Conservation (phyloP, 2,329 filamentous ascomycete genomes). For the Mycosphaerella sp. region DNA sequence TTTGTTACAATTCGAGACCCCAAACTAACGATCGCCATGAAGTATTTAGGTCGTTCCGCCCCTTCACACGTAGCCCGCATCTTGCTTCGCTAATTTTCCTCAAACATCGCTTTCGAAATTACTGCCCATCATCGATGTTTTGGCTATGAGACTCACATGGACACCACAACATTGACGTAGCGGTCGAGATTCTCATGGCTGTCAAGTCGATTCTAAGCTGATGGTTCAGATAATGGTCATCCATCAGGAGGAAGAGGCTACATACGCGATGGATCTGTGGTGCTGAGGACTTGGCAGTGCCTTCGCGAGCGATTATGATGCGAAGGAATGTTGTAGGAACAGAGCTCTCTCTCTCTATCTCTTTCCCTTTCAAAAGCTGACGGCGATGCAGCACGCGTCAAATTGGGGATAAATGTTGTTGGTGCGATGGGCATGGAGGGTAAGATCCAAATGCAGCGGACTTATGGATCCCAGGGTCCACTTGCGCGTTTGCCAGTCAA, state of each 20-base stretch:
- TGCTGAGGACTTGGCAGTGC: slow-evolving; percentile 38
- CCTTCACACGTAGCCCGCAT: slow-evolving; percentile 24
- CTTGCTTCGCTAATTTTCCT: slow-evolving; percentile 26
- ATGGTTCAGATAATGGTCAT: slow-evolving; percentile 23
- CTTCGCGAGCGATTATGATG: slow-evolving; percentile 42
- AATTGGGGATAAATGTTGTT: not conserved
- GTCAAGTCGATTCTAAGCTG: slow-evolving; percentile 22
- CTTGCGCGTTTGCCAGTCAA: slow-evolving; percentile 50
- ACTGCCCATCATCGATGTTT: too few relatives aligned
- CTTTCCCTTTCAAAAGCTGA: not conserved
- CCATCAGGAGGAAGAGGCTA: too few relatives aligned
- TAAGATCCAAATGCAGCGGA: not conserved
- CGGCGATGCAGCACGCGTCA: not conserved
- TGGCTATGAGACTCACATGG: slow-evolving; percentile 25
- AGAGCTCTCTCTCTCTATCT: not conserved
- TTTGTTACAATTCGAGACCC: too few relatives aligned
- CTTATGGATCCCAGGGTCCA: slow-evolving; percentile 48
- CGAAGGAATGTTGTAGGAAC: slow-evolving; percentile 36
- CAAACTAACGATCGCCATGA: too few relatives aligned
- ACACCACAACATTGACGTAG: slow-evolving; percentile 25
- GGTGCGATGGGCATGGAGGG: not conserved
- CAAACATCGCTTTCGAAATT: too few relatives aligned
- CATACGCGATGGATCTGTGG: slow-evolving; percentile 38
- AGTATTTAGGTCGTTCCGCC: too few relatives aligned
- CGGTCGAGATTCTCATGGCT: slow-evolving; percentile 26